phyloP scores from a whole-genome alignment of 129 eudicot species.

The Escallonia herrerae region DNA sequence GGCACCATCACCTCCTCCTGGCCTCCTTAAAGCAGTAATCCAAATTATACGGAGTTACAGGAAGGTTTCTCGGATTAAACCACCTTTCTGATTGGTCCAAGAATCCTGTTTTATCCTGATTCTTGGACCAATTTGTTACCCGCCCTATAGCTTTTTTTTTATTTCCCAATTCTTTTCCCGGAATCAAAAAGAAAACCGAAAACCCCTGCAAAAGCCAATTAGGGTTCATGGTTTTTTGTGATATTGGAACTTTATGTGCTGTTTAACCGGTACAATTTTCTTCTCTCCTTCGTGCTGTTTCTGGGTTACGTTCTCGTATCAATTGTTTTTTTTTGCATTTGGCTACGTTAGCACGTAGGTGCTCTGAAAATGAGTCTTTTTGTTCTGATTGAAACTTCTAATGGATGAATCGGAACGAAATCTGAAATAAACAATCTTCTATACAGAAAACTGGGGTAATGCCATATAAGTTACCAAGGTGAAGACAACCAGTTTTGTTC shows the following conservation, averaged over 20 bases:
- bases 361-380: neutral
- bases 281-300: neutral
- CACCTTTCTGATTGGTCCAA: slow-evolving; percentile 33
- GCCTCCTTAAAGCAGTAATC: slow-evolving; percentile 25
- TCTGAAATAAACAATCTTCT: too few relatives aligned
- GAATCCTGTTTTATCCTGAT: slow-evolving; percentile 27
- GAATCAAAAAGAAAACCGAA: neutral
- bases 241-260: neutral
- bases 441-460: too few relatives aligned
- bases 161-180: neutral
- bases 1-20: slow-evolving; percentile 24
- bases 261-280: slow-evolving; percentile 1
- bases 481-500: neutral
- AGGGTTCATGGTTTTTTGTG: slow-evolving; percentile 19
- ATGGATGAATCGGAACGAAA: neutral
- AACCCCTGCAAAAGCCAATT: slow-evolving; percentile 3
- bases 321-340: neutral
- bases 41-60: neutral
- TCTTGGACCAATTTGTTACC: slow-evolving; percentile 59
- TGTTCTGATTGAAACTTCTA: too few relatives aligned
- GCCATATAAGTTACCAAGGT: too few relatives aligned
- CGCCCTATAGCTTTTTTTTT: slow-evolving; percentile 22
- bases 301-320: neutral
- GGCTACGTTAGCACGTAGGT: neutral
- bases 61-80: neutral